Evolutionary conservation across 2,329 filamentous ascomycete species (phyloP), one percentile per base, ranked within the genome.

Genomic region (Nemania serpens): DNA sequence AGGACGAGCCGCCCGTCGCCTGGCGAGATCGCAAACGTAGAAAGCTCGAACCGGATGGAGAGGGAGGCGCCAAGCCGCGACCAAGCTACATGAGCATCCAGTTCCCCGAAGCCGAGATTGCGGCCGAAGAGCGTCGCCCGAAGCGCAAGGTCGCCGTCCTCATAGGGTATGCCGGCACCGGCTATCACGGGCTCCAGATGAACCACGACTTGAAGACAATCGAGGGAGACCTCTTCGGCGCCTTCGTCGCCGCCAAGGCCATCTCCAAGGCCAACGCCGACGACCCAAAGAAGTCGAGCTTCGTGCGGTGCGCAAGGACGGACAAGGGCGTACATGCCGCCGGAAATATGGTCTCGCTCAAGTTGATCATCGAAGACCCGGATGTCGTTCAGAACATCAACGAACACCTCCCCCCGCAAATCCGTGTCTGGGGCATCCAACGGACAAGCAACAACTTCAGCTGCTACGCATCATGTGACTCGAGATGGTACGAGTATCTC

Each of bases 301-400:
- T 99, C 48, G 91, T 97, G 55, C 89, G 95, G 66, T 99, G 95
- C 76, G 95, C 95, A 3, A 85, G 95, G 65, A 99, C 95, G 0
- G 95, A 99, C 79, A 99, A 98, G 81, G 95, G 95, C 56, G 94
- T 98, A 1, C 94, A 98, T 75, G 94, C 94, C 1, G 94, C 94
- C 1, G 95, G 94, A 54, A 98, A 98, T 72, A 89, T 98, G 71
- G 91, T 98, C 64, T 97, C 92, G 34, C 76, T 98, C 70, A 99
- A 99, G 79, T 82, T 99, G 69, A 98, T 99, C 70, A 89, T 97
- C 49, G 94, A 98, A 76, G 94, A 98, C 60, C 83, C 87, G 11
- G 88, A 96, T 64, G 86, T 97, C 50, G 88, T 98, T 22, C 81
- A 93, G 58, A 96, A 91, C 78, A 97, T 99, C 83, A 99, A 99